Evolutionary conservation across 768 basidiomycete species (phyloP).

Genomic region (Rossbeevera mucosa): DNA sequence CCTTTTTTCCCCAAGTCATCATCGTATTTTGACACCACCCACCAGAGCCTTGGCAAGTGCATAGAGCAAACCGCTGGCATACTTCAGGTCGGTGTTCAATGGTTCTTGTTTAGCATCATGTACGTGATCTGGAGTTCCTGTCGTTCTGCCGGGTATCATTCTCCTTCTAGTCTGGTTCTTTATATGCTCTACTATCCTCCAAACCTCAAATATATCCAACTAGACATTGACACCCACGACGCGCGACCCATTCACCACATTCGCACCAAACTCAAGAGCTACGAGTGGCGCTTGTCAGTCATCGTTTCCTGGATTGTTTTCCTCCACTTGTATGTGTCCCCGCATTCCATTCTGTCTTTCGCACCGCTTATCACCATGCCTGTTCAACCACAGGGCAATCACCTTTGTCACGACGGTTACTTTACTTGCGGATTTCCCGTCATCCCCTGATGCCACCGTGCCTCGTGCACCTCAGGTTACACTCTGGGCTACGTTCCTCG

Average conservation of each 20-base stretch:
- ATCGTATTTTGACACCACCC: background rate
- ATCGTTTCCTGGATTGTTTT: conserved; percentile 65
- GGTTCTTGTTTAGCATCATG: conserved; percentile 83
- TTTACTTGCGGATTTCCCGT: conserved; percentile 46
- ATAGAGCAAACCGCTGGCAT: conserved; percentile 79
- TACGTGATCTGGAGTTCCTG: conserved; percentile 36
- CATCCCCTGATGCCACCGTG: conserved; percentile 32
- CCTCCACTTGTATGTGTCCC: conserved; percentile 64
- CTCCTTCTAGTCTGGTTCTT: conserved; percentile 62
- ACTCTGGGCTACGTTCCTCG: conserved; percentile 84
- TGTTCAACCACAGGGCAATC: conserved; percentile 29
- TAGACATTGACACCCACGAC: conserved; percentile 41
- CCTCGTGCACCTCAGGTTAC: conserved; percentile 37
- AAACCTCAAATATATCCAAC: conserved; percentile 65
- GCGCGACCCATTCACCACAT: conserved; percentile 37
- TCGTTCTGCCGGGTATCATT: background rate
- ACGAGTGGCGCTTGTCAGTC: conserved; percentile 77
- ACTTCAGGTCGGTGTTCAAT: conserved; percentile 76
- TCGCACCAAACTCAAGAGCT: conserved; percentile 49
- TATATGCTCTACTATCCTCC: conserved; percentile 91
- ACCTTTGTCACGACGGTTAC: conserved; percentile 57
- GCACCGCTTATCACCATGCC: background rate
- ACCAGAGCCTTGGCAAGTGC: conserved; percentile 65
- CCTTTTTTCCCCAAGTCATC: background rate
- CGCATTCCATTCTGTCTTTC: background rate